Conservation (phyloP, 495 filamentous ascomycete genomes). For the Penicillium crystallinum region DNA sequence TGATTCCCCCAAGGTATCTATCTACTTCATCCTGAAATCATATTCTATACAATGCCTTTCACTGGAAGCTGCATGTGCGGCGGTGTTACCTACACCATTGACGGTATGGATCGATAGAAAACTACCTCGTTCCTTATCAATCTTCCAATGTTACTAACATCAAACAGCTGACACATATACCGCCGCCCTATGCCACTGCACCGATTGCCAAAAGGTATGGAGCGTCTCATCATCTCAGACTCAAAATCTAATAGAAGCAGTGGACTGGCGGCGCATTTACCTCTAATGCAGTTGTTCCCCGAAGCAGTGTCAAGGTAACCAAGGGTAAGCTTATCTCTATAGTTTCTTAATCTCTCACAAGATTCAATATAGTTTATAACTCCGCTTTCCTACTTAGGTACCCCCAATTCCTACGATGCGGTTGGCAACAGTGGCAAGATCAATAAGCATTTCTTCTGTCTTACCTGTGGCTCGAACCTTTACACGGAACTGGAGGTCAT, state of each 20-base stretch:
- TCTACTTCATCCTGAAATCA: neutral
- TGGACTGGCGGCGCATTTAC: slow-evolving; percentile 47
- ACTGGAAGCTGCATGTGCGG: slow-evolving; percentile 42
- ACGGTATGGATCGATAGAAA: slow-evolving; percentile 14
- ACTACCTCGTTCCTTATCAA: too few species aligned
- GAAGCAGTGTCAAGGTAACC: slow-evolving; percentile 34
- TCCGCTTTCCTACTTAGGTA: slow-evolving; percentile 16
- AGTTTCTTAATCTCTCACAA: neutral
- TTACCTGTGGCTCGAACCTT: slow-evolving; percentile 37
- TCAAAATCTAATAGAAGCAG: slow-evolving; percentile 10
- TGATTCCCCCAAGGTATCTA: slow-evolving; percentile 25
- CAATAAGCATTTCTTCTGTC: slow-evolving; percentile 49
- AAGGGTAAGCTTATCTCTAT: slow-evolving; percentile 26
- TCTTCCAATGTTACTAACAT: neutral
- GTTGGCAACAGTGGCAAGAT: slow-evolving; percentile 39
- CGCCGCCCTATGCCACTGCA: slow-evolving; percentile 45
- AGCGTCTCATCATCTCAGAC: neutral
- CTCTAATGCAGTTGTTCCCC: slow-evolving; percentile 44
- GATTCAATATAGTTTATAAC: neutral
- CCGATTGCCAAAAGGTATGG: slow-evolving; percentile 44
- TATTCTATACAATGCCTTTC: slow-evolving; percentile 24
- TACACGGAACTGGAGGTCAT: slow-evolving; percentile 46
- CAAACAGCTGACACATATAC: slow-evolving; percentile 25
- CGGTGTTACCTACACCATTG: slow-evolving; percentile 28
- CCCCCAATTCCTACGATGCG: slow-evolving; percentile 32